Conservation (phyloP, 2,329 filamentous ascomycete species). For the Beauveria bassiana region DNA sequence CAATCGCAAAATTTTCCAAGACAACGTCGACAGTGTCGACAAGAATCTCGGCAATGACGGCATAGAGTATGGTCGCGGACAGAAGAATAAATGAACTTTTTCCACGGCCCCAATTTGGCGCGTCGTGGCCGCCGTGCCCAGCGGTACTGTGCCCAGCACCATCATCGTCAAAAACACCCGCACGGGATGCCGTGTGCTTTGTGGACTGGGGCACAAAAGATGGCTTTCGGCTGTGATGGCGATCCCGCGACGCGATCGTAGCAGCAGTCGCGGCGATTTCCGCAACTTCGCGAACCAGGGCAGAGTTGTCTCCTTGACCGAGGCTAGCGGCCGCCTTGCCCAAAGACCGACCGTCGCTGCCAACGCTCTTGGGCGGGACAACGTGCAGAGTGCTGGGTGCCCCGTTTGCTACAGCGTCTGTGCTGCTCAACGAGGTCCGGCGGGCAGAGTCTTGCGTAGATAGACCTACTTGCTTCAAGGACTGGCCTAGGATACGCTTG, state of each 20-base stretch:
- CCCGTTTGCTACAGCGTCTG: conserved; percentile 33
- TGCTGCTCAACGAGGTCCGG: conserved; percentile 29
- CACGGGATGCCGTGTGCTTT: conserved; percentile 20
- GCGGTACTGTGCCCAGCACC: conserved; percentile 22
- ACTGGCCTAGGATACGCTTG: conserved; percentile 87
- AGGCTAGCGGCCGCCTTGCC: conserved; percentile 56
- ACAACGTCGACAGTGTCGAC: conserved; percentile 98
- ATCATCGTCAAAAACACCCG: conserved; percentile 38
- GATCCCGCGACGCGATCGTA: conserved; percentile 75
- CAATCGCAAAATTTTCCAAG: conserved; percentile 78
- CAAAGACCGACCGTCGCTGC: conserved; percentile 31
- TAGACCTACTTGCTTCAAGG: conserved; percentile 74
- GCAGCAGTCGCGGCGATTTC: conserved; percentile 92
- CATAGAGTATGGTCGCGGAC: conserved; percentile 83
- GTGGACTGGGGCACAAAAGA: conserved; percentile 22
- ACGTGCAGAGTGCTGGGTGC: conserved; percentile 55
- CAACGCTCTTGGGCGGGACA: conserved; percentile 61
- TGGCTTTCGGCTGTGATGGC: conserved; percentile 29
- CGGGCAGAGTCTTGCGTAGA: conserved; percentile 38
- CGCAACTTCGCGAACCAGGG: conserved; percentile 76
- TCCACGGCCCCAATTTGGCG: conserved; percentile 92
- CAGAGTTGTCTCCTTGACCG: conserved; percentile 73
- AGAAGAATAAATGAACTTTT: conserved; percentile 89
- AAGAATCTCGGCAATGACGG: conserved; percentile 93
- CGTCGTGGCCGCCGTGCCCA: conserved; percentile 74